These are phyloP conservation scores for Cladosporium sphaerospermum DNA, from an alignment of 2,329 filamentous ascomycete genomes.

Conservation along the genomic window DNA sequence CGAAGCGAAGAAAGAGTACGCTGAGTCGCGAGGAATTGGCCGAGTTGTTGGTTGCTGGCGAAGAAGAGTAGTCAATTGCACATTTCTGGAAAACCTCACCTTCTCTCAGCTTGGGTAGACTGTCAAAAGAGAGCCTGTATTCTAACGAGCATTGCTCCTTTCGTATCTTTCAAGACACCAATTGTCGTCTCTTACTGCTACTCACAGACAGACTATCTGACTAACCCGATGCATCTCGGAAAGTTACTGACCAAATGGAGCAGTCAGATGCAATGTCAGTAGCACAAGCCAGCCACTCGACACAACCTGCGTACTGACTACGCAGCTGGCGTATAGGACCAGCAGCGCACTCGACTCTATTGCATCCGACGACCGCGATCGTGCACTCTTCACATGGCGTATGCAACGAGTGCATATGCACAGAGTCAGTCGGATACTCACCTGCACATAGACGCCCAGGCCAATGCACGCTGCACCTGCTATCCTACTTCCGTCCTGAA, in stretches of 20 bases:
- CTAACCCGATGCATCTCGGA: too few relatives aligned
- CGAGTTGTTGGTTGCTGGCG: slow-evolving; percentile 38
- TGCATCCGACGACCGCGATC: too few relatives aligned
- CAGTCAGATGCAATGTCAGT: neutral
- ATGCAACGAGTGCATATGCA: neutral
- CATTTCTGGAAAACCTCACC: neutral
- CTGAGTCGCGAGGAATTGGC: slow-evolving; percentile 70
- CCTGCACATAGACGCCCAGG: slow-evolving; percentile 9
- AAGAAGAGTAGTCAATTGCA: slow-evolving; percentile 6
- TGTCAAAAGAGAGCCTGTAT: neutral
- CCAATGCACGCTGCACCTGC: slow-evolving; percentile 3
- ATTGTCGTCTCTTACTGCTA: neutral
- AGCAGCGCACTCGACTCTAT: too few relatives aligned
- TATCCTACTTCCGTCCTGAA: too few relatives aligned
- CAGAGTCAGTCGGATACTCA: neutral
- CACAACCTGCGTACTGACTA: too few relatives aligned
- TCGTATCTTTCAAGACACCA: neutral
- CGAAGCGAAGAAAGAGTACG: slow-evolving; percentile 64
- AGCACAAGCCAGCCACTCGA: too few relatives aligned
- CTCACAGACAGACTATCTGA: too few relatives aligned
- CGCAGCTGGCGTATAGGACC: too few relatives aligned
- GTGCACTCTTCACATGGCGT: too few relatives aligned
- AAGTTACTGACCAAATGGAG: neutral
- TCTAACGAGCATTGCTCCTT: neutral
- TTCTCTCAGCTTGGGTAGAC: neutral